Evolutionary conservation across 2,329 filamentous ascomycete species (phyloP).

Genomic region (Claviceps humidiphila): DNA sequence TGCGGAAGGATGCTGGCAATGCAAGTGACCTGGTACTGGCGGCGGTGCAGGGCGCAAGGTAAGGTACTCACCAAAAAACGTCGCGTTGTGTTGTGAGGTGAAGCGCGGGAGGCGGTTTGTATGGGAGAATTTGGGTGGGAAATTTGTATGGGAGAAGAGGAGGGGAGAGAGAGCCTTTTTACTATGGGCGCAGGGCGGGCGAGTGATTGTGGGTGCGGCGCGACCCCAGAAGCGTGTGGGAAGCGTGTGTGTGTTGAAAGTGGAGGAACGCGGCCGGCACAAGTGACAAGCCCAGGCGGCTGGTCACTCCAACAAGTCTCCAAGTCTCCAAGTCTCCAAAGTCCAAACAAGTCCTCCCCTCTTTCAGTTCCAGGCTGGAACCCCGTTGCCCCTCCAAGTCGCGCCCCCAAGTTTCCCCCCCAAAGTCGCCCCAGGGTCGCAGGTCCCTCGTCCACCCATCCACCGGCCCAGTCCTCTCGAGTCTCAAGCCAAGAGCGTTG

Average conservation of each 20-base stretch:
- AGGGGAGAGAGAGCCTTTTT: slow-evolving; percentile 43
- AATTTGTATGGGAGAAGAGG: slow-evolving; percentile 51
- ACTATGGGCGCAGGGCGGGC: slow-evolving; percentile 34
- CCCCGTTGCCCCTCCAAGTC: too few species aligned
- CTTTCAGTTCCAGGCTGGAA: background rate
- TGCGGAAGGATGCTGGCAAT: slow-evolving; percentile 4
- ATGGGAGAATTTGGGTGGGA: slow-evolving; percentile 41
- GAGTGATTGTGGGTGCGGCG: slow-evolving; percentile 44
- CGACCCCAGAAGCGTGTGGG: slow-evolving; percentile 15
- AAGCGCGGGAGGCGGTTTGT: slow-evolving; percentile 29
- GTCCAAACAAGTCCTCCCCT: background rate
- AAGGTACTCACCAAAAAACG: slow-evolving; percentile 39
- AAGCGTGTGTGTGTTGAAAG: slow-evolving; percentile 9
- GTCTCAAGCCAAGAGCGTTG: background rate
- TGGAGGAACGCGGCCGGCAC: slow-evolving; percentile 17
- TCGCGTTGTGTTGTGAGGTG: slow-evolving; percentile 27
- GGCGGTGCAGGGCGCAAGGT: slow-evolving; percentile 10
- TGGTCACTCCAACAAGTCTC: too few species aligned
- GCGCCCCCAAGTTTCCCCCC: background rate
- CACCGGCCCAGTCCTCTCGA: background rate
- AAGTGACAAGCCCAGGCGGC: background rate
- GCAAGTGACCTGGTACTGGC: slow-evolving; percentile 22
- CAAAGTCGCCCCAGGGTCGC: background rate
- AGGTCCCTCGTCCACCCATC: background rate
- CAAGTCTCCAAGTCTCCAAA: too few species aligned